Evolutionary conservation across 2,329 filamentous ascomycete species (phyloP).

Genomic region (Trichoderma semiorbis): DNA sequence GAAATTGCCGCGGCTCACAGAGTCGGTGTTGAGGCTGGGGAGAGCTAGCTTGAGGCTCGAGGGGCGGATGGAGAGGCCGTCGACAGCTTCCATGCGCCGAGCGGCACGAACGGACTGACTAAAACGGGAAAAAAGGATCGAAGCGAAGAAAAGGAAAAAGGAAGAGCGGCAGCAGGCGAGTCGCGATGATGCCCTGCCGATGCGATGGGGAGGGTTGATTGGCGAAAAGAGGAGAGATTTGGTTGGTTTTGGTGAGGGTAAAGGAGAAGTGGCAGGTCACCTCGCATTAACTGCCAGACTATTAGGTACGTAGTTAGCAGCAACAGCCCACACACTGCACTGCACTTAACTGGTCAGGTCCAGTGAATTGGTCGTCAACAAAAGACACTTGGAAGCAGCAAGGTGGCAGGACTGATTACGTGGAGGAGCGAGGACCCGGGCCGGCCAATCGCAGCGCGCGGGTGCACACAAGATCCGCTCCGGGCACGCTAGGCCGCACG

Average conservation of each 20-base stretch:
- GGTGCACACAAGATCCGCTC: constrained; percentile 25
- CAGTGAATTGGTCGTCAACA: background rate
- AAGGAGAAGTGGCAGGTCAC: constrained; percentile 25
- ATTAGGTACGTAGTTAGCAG: background rate
- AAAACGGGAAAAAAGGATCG: constrained; percentile 20
- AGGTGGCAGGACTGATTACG: constrained; percentile 13
- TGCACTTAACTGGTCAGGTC: too few species aligned
- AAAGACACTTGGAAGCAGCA: background rate
- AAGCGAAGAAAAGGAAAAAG: constrained; percentile 9
- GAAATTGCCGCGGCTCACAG: constrained; percentile 27
- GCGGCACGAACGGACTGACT: constrained; percentile 26
- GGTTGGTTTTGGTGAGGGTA: constrained; percentile 21
- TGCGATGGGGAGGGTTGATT: constrained; percentile 25
- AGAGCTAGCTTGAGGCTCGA: constrained; percentile 20
- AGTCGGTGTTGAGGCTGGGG: constrained; percentile 15
- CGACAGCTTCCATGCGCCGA: constrained; percentile 39
- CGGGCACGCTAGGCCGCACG: constrained; percentile 15
- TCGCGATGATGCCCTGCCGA: constrained; percentile 27
- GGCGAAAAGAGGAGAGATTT: constrained; percentile 19
- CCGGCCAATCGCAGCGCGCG: constrained; percentile 21
- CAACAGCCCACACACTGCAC: constrained; percentile 10
- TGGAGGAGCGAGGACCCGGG: constrained; percentile 15
- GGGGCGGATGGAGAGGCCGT: constrained; percentile 26
- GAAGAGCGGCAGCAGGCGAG: constrained; percentile 20
- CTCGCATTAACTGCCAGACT: constrained; percentile 20